Percentiles rank a stretch among this genome's conserved stretches.
Evolutionary conservation across 306 rosid genomes (phyloP).

Genomic region (Prunus persica): DNA sequence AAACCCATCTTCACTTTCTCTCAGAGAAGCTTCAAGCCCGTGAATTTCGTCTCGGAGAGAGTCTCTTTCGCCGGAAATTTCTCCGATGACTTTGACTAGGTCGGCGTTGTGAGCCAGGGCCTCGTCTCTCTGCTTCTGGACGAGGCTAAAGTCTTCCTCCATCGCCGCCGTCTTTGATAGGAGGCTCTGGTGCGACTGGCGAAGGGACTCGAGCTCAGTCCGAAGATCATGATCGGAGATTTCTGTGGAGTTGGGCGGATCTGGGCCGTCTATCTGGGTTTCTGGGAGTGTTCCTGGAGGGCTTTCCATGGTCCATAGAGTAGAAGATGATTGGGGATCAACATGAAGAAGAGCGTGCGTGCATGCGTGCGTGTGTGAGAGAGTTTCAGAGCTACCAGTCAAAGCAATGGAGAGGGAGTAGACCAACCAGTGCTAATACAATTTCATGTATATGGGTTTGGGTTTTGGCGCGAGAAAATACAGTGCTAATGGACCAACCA

Average conservation of each 20-base stretch:
- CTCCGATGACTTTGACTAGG: slow-evolving; percentile 14
- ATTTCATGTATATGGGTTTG: background rate
- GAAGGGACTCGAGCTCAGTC: slow-evolving; percentile 34
- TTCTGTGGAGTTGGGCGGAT: slow-evolving; percentile 11
- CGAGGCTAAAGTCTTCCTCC: slow-evolving; percentile 18
- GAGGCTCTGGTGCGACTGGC: slow-evolving; percentile 24
- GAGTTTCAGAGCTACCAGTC: slow-evolving; percentile 55
- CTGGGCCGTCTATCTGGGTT: slow-evolving; percentile 4
- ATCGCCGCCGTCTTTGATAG: slow-evolving; percentile 5
- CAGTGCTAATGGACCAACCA: background rate
- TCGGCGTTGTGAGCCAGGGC: slow-evolving; percentile 20
- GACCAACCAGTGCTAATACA: background rate
- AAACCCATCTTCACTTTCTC: slow-evolving; percentile 33
- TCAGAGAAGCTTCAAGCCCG: slow-evolving; percentile 29
- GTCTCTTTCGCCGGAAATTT: slow-evolving; percentile 32
- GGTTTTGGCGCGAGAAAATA: background rate
- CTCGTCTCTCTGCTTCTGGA: slow-evolving; percentile 25
- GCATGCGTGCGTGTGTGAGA: slow-evolving; percentile 1
- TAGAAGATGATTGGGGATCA: slow-evolving; percentile 6
- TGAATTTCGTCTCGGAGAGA: slow-evolving; percentile 26
- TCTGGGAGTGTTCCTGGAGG: slow-evolving; percentile 16
- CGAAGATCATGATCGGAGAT: slow-evolving; percentile 16
- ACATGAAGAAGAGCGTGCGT: slow-evolving; percentile 23
- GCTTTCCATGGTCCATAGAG: slow-evolving; percentile 43
- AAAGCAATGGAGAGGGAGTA: background rate